These are phyloP conservation scores for Rosa lucieae DNA, from an alignment of 306 rosid species.

Conservation along the genomic window DNA sequence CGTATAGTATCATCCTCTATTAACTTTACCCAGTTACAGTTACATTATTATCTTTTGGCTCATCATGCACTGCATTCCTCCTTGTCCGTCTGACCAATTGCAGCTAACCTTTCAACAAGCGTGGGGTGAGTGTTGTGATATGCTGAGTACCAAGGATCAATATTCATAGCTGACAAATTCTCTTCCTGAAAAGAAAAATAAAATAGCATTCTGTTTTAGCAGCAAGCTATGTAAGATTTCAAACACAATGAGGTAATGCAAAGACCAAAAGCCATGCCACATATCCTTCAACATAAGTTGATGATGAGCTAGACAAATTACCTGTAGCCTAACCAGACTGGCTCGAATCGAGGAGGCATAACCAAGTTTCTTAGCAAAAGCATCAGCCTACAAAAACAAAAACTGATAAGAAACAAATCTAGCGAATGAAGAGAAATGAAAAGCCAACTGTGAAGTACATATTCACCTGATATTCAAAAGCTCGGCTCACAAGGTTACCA, in stretches of 20 bases:
- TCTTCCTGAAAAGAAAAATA: slow-evolving; percentile 59
- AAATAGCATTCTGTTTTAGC: neutral
- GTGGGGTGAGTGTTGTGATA: no score
- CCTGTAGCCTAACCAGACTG: slow-evolving; percentile 84
- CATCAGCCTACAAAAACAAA: slow-evolving; percentile 67
- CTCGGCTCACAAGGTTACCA: slow-evolving; percentile 81
- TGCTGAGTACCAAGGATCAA: no score
- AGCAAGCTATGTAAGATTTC: neutral
- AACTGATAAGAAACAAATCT: neutral
- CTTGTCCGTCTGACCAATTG: no score
- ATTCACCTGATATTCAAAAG: slow-evolving; percentile 88
- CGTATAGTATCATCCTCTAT: no score
- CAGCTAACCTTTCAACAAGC: no score
- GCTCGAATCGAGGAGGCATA: slow-evolving; percentile 56
- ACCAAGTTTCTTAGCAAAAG: slow-evolving; percentile 83
- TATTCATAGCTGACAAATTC: slow-evolving; percentile 47
- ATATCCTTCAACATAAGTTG: neutral
- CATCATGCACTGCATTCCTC: no score
- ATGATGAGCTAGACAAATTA: slow-evolving; percentile 19
- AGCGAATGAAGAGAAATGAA: neutral
- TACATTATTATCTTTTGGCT: no score
- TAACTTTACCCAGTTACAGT: no score
- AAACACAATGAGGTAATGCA: no score
- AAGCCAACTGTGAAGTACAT: neutral
- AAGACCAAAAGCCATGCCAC: neutral